phyloP scores from a whole-genome alignment of 1,139 yeast genomes.

The Spathaspora sp. region DNA sequence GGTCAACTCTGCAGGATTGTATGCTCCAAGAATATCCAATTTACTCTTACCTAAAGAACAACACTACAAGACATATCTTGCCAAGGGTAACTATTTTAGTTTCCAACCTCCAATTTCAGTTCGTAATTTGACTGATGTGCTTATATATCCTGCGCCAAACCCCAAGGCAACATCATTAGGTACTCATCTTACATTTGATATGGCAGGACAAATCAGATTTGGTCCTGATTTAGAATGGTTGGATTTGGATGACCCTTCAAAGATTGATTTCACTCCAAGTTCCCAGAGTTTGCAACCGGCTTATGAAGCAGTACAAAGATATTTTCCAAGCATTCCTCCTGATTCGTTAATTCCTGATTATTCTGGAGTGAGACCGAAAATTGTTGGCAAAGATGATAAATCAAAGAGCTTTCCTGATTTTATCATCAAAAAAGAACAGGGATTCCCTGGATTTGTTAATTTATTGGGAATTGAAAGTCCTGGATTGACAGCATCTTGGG shows the following conservation, averaged over 20 bases:
- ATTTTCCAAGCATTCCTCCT: constrained; percentile 57
- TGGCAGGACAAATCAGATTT: constrained; percentile 77
- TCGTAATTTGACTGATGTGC: constrained; percentile 32
- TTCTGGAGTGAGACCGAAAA: constrained; percentile 82
- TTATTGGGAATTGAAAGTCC: constrained; percentile 87
- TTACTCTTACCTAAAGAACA: constrained; percentile 64
- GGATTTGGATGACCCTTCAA: constrained; percentile 32
- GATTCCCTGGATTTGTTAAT: constrained; percentile 77
- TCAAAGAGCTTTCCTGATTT: constrained; percentile 63
- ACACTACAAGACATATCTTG: constrained; percentile 61
- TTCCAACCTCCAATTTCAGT: constrained; percentile 44
- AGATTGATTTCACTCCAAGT: constrained; percentile 50
- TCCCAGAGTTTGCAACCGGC: constrained; percentile 53
- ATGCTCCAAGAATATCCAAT: constrained; percentile 69
- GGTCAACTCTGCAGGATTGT: constrained; percentile 76
- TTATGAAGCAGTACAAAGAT: constrained; percentile 54
- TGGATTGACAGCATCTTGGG: constrained; percentile 80
- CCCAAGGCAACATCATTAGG: constrained; percentile 76
- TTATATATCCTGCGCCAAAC: constrained; percentile 80
- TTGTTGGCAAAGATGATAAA: constrained; percentile 44
- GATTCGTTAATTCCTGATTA: constrained; percentile 64
- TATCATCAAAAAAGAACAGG: constrained; percentile 59
- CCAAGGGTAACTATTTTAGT: constrained; percentile 80
- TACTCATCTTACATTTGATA: constrained; percentile 79
- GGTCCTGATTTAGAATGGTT: constrained; percentile 94